Evolutionary conservation across 805 yeast genomes (phyloP), one percentile per base, ranked within the genome.

Genomic region (Monosporozyma aerobia): DNA sequence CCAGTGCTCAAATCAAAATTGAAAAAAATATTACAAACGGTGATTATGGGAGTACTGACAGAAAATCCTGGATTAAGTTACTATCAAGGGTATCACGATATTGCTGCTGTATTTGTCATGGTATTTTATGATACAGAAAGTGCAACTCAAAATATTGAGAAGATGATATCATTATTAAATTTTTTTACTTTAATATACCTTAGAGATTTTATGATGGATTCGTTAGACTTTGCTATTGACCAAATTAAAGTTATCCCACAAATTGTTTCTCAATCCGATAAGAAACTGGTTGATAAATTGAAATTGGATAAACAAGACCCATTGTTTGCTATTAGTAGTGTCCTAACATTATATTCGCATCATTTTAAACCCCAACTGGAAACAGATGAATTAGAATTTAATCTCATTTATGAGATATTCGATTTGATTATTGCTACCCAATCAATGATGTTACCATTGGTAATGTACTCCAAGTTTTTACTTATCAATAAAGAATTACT

Each of bases 81-180:
- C 67, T 92, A 90, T 66, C 99, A 92, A 69, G 99, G 99, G 0
- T 88, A 78, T 66, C 98, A 92, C 67, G 98, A 94, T 61, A 73
- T 94, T 22, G 90, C 88, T 1, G 76, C 87, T 39, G 76, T 86
- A 4, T 72, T 87, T 6, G 69, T 86, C 4, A 63, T 84, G 16
- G 78, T 84, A 1, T 79, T 81, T 53, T 65, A 23, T 47, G 52
- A 54, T 19, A 32, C 7, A n/a, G 16, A 22, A 16, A 1, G 5
- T 9, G 44, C 9, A 2, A 33, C 22, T 22, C 32, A 33, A 35
- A 3, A 40, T 13, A 55, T 58, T 10, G 59, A 65, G 3, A 70
- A 59, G 51, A 67, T 76, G 2, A 77, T 73, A 53, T 62, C 61
- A 22, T 60, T 81, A 6, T 69, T 90, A 49, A 83, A 81, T 52